Conservation (phyloP, 805 yeast genomes). For the Kluyveromyces wickerhamii region DNA sequence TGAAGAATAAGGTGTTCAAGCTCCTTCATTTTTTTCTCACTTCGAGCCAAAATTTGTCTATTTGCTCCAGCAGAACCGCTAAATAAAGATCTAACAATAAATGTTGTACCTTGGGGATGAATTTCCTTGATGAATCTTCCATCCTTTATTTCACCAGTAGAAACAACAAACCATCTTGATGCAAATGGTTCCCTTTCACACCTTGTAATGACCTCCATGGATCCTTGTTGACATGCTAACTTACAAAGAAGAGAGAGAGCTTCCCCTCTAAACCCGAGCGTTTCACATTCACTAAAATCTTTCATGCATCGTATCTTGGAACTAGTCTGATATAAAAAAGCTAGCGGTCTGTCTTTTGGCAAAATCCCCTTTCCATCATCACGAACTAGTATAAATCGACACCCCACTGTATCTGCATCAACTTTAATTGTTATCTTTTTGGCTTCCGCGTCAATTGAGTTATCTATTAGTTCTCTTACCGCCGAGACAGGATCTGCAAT, state of each 20-base stretch:
- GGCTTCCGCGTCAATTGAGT: slow-evolving; percentile 33
- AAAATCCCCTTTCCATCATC: slow-evolving; percentile 40
- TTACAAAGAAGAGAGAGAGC: slow-evolving; percentile 36
- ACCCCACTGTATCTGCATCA: slow-evolving; percentile 34
- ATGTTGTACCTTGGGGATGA: slow-evolving; percentile 31
- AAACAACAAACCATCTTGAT: slow-evolving; percentile 31
- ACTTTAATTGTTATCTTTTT: slow-evolving; percentile 31
- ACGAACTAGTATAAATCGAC: slow-evolving; percentile 24
- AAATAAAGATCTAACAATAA: slow-evolving; percentile 29
- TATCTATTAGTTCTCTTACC: slow-evolving; percentile 36
- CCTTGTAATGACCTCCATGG: slow-evolving; percentile 28
- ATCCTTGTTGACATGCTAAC: slow-evolving; percentile 18
- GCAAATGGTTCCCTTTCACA: slow-evolving; percentile 27
- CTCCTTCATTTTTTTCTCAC: slow-evolving; percentile 19
- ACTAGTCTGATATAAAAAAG: too few relatives aligned
- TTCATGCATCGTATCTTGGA: slow-evolving; percentile 31
- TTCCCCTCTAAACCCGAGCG: slow-evolving; percentile 46
- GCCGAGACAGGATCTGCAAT: slow-evolving; percentile 31
- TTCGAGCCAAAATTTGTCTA: slow-evolving; percentile 23
- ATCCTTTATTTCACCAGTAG: slow-evolving; percentile 20
- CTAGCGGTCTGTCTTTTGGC: too few relatives aligned
- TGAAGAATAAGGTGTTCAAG: slow-evolving; percentile 21
- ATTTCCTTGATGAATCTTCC: slow-evolving; percentile 18
- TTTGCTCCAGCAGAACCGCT: slow-evolving; percentile 29
- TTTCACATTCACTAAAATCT: slow-evolving; percentile 25